A percentile compares a stretch with the other conserved stretches of the same genome.
Evolutionary conservation across 1,139 yeast species (phyloP).

Genomic region (Scheffersomyces illinoinensis): DNA sequence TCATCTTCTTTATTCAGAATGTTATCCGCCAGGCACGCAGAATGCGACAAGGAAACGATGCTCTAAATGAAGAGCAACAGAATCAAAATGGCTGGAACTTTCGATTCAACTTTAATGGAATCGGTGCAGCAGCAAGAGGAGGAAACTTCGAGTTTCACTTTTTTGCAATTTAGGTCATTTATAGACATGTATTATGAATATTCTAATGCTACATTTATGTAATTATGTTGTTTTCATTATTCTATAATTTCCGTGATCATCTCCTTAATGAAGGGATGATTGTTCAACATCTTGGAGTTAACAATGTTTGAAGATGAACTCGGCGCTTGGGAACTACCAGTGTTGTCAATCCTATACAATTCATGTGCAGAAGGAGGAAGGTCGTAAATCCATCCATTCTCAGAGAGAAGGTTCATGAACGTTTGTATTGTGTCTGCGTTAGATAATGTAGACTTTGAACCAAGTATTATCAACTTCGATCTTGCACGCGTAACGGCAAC

Average conservation of each 20-base stretch:
- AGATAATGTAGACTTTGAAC: slow-evolving; percentile 67
- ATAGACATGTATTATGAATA: slow-evolving; percentile 1
- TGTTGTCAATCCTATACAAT: slow-evolving; percentile 26
- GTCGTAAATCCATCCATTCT: slow-evolving; percentile 64
- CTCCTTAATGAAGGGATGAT: slow-evolving; percentile 25
- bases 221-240: background rate
- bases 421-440: slow-evolving; percentile 56
- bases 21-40: slow-evolving; percentile 29
- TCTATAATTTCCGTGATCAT: slow-evolving; percentile 19
- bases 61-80: slow-evolving; percentile 7
- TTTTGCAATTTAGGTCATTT: slow-evolving; percentile 29
- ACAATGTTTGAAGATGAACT: background rate
- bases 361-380: slow-evolving; percentile 48
- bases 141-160: slow-evolving; percentile 41
- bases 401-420: slow-evolving; percentile 61
- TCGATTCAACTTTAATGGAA: slow-evolving; percentile 15
- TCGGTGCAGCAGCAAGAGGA: slow-evolving; percentile 24
- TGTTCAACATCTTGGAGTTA: slow-evolving; percentile 16
- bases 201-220: slow-evolving; percentile 1
- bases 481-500: slow-evolving; percentile 94
- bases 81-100: slow-evolving; percentile 2
- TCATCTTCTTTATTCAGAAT: slow-evolving; percentile 29
- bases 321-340: background rate
- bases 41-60: slow-evolving; percentile 14
- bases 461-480: slow-evolving; percentile 78